Evolutionary conservation across 805 yeast genomes (phyloP).

Genomic region (Scheffersomyces ergatensis): DNA sequence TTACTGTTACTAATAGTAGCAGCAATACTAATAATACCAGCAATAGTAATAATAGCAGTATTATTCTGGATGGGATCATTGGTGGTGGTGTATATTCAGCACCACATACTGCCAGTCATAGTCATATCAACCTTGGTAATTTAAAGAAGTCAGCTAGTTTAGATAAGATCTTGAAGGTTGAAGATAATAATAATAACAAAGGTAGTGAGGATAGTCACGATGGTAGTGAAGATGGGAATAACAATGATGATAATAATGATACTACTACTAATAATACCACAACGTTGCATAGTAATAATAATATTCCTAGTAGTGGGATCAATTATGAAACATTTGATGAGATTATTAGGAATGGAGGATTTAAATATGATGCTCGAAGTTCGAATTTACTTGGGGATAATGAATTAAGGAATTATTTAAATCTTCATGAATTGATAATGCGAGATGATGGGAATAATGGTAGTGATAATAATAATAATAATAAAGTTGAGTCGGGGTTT

Average conservation of each 20-base stretch:
- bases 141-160: background rate
- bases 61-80: background rate
- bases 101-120: background rate
- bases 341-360: slow-evolving; percentile 18
- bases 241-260: background rate
- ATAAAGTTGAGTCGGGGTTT: background rate
- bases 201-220: background rate
- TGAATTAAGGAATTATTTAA: slow-evolving; percentile 23
- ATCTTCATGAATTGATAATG: background rate
- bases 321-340: slow-evolving; percentile 10
- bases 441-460: background rate
- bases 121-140: background rate
- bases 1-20: too few species aligned
- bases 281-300: background rate
- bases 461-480: background rate
- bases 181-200: background rate
- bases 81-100: background rate
- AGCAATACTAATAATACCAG: background rate
- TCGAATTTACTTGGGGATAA: slow-evolving; percentile 16
- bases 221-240: too few species aligned
- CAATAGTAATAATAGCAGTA: background rate
- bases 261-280: background rate
- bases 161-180: too few species aligned
- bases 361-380: slow-evolving; percentile 10
- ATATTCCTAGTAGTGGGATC: background rate